phyloP scores from a whole-genome alignment of 1,284 basidiomycete genomes.

The Cutaneotrichosporon sp. region DNA sequence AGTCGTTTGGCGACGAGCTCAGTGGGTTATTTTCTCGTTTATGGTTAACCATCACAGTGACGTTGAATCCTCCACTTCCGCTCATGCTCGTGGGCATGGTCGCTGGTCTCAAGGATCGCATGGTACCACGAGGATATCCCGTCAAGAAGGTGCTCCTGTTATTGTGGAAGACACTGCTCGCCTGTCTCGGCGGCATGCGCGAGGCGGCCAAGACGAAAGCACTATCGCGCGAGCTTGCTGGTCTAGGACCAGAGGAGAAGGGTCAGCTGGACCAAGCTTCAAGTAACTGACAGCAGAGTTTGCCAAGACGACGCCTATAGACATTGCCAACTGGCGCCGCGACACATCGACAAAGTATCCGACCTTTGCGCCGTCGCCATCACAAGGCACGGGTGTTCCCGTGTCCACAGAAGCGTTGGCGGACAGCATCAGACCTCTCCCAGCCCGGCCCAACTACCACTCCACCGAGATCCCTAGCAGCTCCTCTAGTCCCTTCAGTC shows the following conservation, averaged over 20 bases:
- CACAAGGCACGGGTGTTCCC: slow-evolving; percentile 48
- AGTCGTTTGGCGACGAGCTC: slow-evolving; percentile 89
- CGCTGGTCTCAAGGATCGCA: slow-evolving; percentile 85
- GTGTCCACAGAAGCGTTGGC: slow-evolving; percentile 65
- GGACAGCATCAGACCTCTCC: slow-evolving; percentile 85
- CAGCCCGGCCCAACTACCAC: slow-evolving; percentile 87
- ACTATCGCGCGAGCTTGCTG: slow-evolving; percentile 77
- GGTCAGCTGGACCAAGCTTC: slow-evolving; percentile 44
- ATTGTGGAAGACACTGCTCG: slow-evolving; percentile 91
- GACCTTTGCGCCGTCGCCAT: slow-evolving; percentile 69
- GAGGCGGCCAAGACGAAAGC: slow-evolving; percentile 82
- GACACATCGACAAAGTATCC: slow-evolving; percentile 93
- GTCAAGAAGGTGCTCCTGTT: slow-evolving; percentile 84
- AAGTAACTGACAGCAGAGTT: slow-evolving; percentile 48
- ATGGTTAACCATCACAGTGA: slow-evolving; percentile 63
- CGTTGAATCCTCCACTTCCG: slow-evolving; percentile 88
- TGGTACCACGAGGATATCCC: slow-evolving; percentile 83
- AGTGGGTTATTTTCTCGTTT: slow-evolving; percentile 62
- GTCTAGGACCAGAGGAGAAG: slow-evolving; percentile 64
- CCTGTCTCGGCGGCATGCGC: slow-evolving; percentile 86
- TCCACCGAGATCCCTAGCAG: slow-evolving; percentile 41
- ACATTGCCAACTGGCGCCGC: slow-evolving; percentile 79
- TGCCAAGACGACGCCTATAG: slow-evolving; percentile 82
- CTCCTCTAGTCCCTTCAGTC: slow-evolving; percentile 23
- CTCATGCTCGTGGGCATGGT: slow-evolving; percentile 89